Base-by-base conservation (phyloP, 225 moss, liverwort and hornwort genomes). In the Lunularia cruciata region DNA sequence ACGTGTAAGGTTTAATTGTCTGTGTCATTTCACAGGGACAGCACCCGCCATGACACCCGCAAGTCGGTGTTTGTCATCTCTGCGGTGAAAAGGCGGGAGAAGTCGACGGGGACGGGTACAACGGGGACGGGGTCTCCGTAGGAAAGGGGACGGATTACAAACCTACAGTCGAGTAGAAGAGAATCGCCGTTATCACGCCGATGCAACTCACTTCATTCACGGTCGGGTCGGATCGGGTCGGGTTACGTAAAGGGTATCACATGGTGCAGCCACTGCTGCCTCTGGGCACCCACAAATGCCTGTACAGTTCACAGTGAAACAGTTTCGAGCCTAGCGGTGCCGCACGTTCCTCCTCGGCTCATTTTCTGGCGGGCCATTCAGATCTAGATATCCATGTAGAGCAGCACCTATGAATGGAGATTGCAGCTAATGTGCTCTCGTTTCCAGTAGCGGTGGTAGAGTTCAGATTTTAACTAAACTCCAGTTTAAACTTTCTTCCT, bases 71-170 rank as follows among this genome's bases (percentile, higher is more conserved):
- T 57, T 57, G 56, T 28, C 3, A 7, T 23, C 38, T 60, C 8
- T 37, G 60, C 10, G 60, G 20, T n/a, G n/a, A 60, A 39, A 36
- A 60, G 60, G 60, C 60, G 38, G 60, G 38, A 36, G 60, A 60
- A 22, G 37, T 16, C 13, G 33, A 58, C 16, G 14, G 4, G 9
- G 9, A 15, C 43, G 12, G 13, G 31, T 32, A 58, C 32, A 26
- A 58, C 58, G 58, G 19, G 58, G 18, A 32, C 18, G 38, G 60
- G 20, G 38, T 20, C 37, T 36, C 60, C 60, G 37, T 39, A 38
- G 36, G 36, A 8, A 36, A 36, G 32, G 32, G 37, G 60, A 60
- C 56, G 56, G 32, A 15, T 57, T 1, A 16, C 0, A 57, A 32
- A 30, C 56, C 56, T 57, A 57, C 31, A 57, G 56, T 57, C 8